A percentile compares a stretch with the other conserved stretches of the same genome.
phyloP scores from a whole-genome alignment of 2,329 filamentous ascomycete genomes.

The Paracoccidioides lutzii region DNA sequence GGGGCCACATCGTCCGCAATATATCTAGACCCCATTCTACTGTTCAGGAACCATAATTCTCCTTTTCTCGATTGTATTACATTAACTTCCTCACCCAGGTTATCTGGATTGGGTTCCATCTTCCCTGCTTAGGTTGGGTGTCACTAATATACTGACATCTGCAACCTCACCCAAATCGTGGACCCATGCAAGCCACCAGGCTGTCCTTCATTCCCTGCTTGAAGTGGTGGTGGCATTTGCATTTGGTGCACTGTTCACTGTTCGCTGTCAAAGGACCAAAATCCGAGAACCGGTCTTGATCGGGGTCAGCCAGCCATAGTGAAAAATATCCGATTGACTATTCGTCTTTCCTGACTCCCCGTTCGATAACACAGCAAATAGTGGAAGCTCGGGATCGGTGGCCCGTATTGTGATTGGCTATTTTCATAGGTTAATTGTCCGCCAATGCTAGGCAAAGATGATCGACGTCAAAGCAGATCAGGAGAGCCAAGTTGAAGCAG shows the following conservation, averaged over 20 bases:
- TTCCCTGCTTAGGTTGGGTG: slow-evolving; percentile 1
- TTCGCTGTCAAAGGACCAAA: not conserved
- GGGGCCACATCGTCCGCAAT: not conserved
- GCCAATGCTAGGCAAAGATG: slow-evolving; percentile 1
- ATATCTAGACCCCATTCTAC: not conserved
- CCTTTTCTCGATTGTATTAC: not conserved
- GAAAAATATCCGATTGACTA: not conserved
- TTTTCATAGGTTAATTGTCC: not conserved
- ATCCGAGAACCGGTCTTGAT: not conserved
- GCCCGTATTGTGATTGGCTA: slow-evolving; percentile 2
- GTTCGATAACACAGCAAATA: not conserved
- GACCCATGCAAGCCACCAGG: slow-evolving; percentile 2
- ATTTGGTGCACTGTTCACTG: not conserved
- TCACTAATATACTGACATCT: slow-evolving; percentile 1
- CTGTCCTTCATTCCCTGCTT: not conserved
- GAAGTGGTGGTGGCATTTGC: not conserved
- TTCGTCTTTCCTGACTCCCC: not conserved
- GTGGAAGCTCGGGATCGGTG: not conserved
- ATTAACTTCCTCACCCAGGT: not conserved
- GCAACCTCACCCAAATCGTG: slow-evolving; percentile 1
- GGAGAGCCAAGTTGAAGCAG: slow-evolving; percentile 2
- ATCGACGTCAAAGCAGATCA: slow-evolving; percentile 6
- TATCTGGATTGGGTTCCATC: not conserved
- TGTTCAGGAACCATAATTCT: not conserved
- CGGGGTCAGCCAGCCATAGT: not conserved